Evolutionary conservation across 2,329 filamentous ascomycete species (phyloP).

Genomic region (Fonsecaea pedrosoi): DNA sequence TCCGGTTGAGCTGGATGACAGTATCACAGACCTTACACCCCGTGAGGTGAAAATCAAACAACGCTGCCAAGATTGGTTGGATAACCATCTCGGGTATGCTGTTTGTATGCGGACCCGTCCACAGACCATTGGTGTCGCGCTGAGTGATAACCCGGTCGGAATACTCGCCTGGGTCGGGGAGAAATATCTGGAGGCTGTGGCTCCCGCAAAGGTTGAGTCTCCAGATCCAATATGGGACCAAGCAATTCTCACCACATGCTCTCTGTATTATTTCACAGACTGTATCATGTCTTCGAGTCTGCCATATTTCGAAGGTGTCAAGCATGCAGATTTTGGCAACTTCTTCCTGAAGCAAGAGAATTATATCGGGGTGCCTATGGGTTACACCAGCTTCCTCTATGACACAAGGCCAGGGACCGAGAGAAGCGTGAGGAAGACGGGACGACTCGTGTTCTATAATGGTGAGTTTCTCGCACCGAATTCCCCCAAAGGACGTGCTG

Average conservation of each 20-base stretch:
- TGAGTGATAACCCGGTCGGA: slow-evolving; percentile 73
- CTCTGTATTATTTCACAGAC: slow-evolving; percentile 30
- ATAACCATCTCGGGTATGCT: slow-evolving; percentile 32
- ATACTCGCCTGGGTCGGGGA: slow-evolving; percentile 81
- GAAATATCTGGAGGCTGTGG: slow-evolving; percentile 54
- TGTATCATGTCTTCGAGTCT: slow-evolving; percentile 27
- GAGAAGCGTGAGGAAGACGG: slow-evolving; percentile 47
- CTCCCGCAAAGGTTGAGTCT: slow-evolving; percentile 20
- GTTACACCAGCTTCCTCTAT: slow-evolving; percentile 53
- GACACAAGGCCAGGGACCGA: slow-evolving; percentile 51
- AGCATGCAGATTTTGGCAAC: slow-evolving; percentile 28
- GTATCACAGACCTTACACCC: slow-evolving; percentile 10
- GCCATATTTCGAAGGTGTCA: slow-evolving; percentile 30
- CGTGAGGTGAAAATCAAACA: slow-evolving; percentile 25
- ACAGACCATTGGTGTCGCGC: slow-evolving; percentile 72
- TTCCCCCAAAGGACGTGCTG: neutral
- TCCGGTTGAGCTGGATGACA: slow-evolving; percentile 23
- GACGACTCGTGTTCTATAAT: slow-evolving; percentile 48
- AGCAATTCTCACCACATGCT: slow-evolving; percentile 29
- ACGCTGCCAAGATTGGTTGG: slow-evolving; percentile 26
- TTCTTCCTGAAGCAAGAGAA: slow-evolving; percentile 30
- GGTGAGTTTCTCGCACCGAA: neutral
- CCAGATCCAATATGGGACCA: slow-evolving; percentile 20
- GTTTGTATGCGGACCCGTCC: slow-evolving; percentile 69
- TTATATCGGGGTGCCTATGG: slow-evolving; percentile 48